These are phyloP conservation scores for Effrenium voratum DNA, from an alignment of 73 alveolate genomes.

Conservation along the genomic window DNA sequence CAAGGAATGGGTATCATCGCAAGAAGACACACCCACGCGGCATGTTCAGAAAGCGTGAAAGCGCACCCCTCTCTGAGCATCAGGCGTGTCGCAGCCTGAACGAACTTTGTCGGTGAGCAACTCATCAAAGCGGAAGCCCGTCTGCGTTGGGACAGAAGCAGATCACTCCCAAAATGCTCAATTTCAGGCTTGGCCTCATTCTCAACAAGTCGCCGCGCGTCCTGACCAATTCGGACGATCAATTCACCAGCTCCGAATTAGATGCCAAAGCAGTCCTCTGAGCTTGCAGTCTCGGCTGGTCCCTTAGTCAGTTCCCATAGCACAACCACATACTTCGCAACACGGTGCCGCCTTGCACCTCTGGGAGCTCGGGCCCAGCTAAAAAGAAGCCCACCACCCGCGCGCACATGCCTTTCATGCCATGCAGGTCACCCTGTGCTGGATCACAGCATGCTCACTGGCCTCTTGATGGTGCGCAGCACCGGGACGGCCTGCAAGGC, in stretches of 20 bases:
- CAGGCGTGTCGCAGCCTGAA: conserved; percentile 1
- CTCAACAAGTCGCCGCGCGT: conserved; percentile 37
- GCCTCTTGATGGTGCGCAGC: conserved; percentile 47
- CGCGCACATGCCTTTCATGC: background rate
- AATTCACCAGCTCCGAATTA: too few relatives aligned
- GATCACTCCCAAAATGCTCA: too few relatives aligned
- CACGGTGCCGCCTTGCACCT: background rate
- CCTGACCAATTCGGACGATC: background rate
- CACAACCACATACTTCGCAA: background rate
- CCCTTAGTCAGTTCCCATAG: background rate
- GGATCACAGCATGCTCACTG: background rate
- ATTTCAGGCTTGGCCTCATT: conserved; percentile 20
- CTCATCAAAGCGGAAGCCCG: conserved; percentile 54
- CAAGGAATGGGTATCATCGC: too few relatives aligned
- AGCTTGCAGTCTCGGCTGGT: background rate
- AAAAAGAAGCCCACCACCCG: conserved; percentile 54
- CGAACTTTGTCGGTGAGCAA: background rate
- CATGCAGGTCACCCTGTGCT: too few relatives aligned
- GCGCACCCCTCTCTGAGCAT: background rate
- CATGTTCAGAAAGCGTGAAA: too few relatives aligned
- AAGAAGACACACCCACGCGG: too few relatives aligned
- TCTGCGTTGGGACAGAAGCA: too few relatives aligned
- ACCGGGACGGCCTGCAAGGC: conserved; percentile 38
- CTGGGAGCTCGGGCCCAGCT: background rate
- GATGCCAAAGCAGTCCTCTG: too few relatives aligned